Evolutionary conservation across 805 yeast genomes (phyloP), one percentile per base, ranked within the genome.

Genomic region (Ogataea siamensis): DNA sequence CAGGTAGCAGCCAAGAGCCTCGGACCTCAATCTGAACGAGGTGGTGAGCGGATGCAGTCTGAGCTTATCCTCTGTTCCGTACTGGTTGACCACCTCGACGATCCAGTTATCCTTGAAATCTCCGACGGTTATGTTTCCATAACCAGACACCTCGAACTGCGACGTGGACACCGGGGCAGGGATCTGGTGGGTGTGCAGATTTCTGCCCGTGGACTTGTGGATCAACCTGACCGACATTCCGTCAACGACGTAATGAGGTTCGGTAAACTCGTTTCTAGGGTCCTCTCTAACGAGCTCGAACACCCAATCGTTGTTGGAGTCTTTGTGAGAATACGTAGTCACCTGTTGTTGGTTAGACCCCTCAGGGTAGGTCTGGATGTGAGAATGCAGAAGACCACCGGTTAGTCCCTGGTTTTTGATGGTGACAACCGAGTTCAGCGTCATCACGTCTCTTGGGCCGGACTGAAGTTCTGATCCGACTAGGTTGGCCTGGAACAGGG

Each of bases 291-390:
- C 72, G 54, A 81, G 72, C 50, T 83, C 82, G 50, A 87, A 68
- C 19, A 72, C 54, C 84, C 96, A 89, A 38, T 83, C 77, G 60
- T 91, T 93, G 64, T 93, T 91, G 37, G 71, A 64, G 60, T 93
- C 98, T 58, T 87, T 87, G 62, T 80, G 87, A 13, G 89, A 86
- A 60, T 93, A 93, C 5, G 93, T 86, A 18, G 99, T 93, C 34
- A 93, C 73, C 63, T 93, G 99, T 62, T 89, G 97, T 64, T 93
- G 98, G 46, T 75, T 73, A 2, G 96, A 86, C 3, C 98, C 98
- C 47, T 79, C 87, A 11, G 99, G 99, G 58, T 81, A 93, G 9
- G 73, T 61, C 58, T 85, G 95, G 12, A 71, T 68, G 58, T 93
- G 99, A 0, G 98, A 91, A 59, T 93, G 99, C 45, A 93, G 66